A percentile compares a stretch with the other conserved stretches of the same genome.
These are phyloP conservation scores for Cercospora nicotianae DNA, from an alignment of 2,329 filamentous ascomycete species.

Conservation along the genomic window DNA sequence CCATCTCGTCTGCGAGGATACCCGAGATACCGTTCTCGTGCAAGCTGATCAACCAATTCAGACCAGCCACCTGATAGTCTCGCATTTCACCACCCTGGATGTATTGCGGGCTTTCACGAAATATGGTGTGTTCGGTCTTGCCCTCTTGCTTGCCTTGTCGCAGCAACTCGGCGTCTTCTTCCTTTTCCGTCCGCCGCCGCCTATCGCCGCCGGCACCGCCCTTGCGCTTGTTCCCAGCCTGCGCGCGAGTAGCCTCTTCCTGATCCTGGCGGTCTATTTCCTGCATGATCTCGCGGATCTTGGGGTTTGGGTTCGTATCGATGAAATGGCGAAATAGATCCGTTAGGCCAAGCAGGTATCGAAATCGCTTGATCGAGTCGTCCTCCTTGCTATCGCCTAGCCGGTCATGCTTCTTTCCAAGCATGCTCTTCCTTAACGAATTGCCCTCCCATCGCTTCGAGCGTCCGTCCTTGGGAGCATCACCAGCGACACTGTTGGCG, in stretches of 20 bases:
- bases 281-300: conserved; percentile 87
- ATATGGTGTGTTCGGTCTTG: conserved; percentile 76
- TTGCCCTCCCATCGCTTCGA: conserved; percentile 84
- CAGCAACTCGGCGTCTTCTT: conserved; percentile 88
- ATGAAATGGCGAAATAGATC: conserved; percentile 99
- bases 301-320: conserved; percentile 92
- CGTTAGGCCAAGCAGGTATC: conserved; percentile 90
- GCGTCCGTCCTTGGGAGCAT: conserved; percentile 70
- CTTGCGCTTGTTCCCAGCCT: conserved; percentile 74
- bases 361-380: conserved; percentile 90
- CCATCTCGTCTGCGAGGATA: conserved; percentile 98
- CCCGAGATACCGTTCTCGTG: conserved; percentile 99
- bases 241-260: conserved; percentile 60
- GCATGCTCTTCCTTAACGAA: conserved; percentile 84
- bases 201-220: conserved; percentile 79
- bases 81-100: conserved; percentile 83
- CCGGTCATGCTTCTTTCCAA: conserved; percentile 91
- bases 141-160: conserved; percentile 86
- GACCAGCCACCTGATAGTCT: conserved; percentile 91
- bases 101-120: conserved; percentile 90
- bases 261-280: conserved; percentile 94
- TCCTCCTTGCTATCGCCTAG: conserved; percentile 95
- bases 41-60: conserved; percentile 97
- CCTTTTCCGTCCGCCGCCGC: conserved; percentile 87
- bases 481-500: conserved; percentile 83